These are phyloP conservation scores for Clitopilus passeckerianus DNA, from an alignment of 768 basidiomycete genomes.

Conservation along the genomic window DNA sequence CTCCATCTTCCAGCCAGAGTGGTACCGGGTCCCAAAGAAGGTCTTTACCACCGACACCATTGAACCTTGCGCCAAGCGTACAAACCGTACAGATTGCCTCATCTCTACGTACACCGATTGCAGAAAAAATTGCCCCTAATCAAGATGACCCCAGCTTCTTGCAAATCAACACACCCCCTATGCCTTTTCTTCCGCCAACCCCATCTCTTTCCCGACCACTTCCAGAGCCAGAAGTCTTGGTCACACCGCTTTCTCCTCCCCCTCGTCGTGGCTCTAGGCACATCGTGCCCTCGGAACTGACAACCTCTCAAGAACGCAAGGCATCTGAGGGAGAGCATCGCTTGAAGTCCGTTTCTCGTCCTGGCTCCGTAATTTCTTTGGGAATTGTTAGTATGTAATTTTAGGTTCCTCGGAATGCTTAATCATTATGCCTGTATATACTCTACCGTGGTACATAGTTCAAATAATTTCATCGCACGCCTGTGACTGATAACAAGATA, in stretches of 20 bases:
- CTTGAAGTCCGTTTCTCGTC: slow-evolving; percentile 38
- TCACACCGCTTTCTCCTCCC: slow-evolving; percentile 55
- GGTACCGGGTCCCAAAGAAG: slow-evolving; percentile 11
- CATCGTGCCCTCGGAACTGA: slow-evolving; percentile 17
- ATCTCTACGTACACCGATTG: slow-evolving; percentile 49
- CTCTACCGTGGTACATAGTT: background rate
- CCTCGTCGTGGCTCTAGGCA: slow-evolving; percentile 57
- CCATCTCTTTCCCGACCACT: slow-evolving; percentile 15
- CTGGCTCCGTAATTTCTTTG: slow-evolving; percentile 50
- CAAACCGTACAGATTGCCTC: slow-evolving; percentile 12
- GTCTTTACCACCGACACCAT: slow-evolving; percentile 18
- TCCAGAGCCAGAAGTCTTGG: slow-evolving; percentile 18
- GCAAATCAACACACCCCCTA: slow-evolving; percentile 43
- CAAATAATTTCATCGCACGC: background rate
- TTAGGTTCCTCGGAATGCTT: background rate
- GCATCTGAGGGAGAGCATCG: slow-evolving; percentile 24
- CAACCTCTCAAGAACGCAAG: slow-evolving; percentile 18
- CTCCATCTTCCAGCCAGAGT: slow-evolving; percentile 33
- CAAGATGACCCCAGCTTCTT: slow-evolving; percentile 61
- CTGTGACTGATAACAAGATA: background rate
- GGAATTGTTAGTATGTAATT: slow-evolving; percentile 38
- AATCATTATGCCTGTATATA: background rate
- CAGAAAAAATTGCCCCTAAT: slow-evolving; percentile 52
- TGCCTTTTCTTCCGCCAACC: slow-evolving; percentile 25
- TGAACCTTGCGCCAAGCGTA: slow-evolving; percentile 15